Conservation (phyloP, 352 stramenopile species). For the Pythium oligandrum region DNA sequence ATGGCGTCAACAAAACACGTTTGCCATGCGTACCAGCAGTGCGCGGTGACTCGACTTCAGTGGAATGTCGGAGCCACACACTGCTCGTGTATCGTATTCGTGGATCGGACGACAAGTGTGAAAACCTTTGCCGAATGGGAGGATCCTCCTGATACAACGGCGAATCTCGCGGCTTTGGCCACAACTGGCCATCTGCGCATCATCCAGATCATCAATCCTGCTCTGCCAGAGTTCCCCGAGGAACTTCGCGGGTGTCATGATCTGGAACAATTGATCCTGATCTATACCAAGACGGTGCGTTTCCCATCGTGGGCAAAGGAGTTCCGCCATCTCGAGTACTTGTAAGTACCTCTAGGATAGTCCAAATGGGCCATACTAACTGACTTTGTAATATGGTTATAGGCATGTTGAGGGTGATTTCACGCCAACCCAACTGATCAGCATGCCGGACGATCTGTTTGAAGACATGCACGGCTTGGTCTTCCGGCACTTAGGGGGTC, state of each 20-base stretch:
- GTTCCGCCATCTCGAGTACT: constrained; percentile 4
- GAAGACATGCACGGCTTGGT: constrained; percentile 2
- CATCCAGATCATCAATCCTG: constrained; percentile 5
- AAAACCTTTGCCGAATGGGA: constrained; percentile 1
- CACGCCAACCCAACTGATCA: constrained; percentile 9
- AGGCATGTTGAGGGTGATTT: constrained; percentile 14
- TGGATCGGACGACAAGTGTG: not conserved
- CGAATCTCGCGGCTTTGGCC: not conserved
- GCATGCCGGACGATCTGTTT: constrained; percentile 15
- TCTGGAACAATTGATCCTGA: constrained; percentile 10
- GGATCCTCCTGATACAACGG: not conserved
- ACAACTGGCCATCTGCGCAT: not conserved
- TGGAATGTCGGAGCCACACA: not conserved
- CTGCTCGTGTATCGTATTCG: constrained; percentile 6
- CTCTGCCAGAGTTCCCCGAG: not conserved
- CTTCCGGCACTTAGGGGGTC: not conserved
- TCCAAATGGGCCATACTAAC: too few species aligned
- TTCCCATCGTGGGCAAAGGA: constrained; percentile 4
- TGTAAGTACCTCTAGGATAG: too few species aligned
- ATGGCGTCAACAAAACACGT: constrained; percentile 2
- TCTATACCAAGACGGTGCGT: constrained; percentile 2
- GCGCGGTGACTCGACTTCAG: constrained; percentile 9
- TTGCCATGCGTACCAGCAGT: constrained; percentile 4
- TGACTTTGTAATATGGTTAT: too few species aligned
- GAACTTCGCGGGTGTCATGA: not conserved